Base-by-base conservation (phyloP, 495 filamentous ascomycete species). In the Aspergillus indologenus region DNA sequence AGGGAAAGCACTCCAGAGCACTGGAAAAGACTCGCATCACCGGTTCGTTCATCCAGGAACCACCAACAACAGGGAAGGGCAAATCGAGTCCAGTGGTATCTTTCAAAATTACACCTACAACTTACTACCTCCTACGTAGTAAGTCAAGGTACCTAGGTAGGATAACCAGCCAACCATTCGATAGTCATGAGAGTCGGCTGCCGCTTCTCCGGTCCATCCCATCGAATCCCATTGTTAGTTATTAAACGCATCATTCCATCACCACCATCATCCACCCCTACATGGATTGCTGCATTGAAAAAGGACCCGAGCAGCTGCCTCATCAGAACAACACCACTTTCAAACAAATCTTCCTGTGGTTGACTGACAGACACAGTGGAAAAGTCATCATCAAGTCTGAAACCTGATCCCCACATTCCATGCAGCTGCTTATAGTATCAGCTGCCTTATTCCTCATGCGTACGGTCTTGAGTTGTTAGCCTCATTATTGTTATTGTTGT, bases 341-440 rank as follows among this genome's bases (percentile, higher is more conserved):
- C 20, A n/a, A n/a, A n/a, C n/a, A n/a, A n/a, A 3, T 23, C 22
- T 17, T 26, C 52, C 18, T 53, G 17, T 47, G 29, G 14, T 7
- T 29, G 19, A 19, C 53, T 58, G 26, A 61, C 29, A 49, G 26
- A 61, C 29, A 49, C 17, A 2, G 45, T 61, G 6, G 23, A 50
- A n/a, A n/a, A n/a, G n/a, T n/a, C 45, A 50, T 61, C 50, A 61
- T 22, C 45, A 47, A 51, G 29, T 53, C 50, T 54, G 54, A 61
- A 61, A 57, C 60, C 19, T 31, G 51, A 46, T 40, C 40, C 42
- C 54, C 59, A 61, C 45, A 54, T 58, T 54, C 43, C 31, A n/a
- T 40, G 22, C 49, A 46, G 43, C 47, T n/a, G 23, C 24, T 56
- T 44, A n/a, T 17, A 51, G 4, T n/a, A 49, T 60, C 51, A 31